phyloP scores from a whole-genome alignment of 2,329 filamentous ascomycete species.

The Penicillium sp. region DNA sequence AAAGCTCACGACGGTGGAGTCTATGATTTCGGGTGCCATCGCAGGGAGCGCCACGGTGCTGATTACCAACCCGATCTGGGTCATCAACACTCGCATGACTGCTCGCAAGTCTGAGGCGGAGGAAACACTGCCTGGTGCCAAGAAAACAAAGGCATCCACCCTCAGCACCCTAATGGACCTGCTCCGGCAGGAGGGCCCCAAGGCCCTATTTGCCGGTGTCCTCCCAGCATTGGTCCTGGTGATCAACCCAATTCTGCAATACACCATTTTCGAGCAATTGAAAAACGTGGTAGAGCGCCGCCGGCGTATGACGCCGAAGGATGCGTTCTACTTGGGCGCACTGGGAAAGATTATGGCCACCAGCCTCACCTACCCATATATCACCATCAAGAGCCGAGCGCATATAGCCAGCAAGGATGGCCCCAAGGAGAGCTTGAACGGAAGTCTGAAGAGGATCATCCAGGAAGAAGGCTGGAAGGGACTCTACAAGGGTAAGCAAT shows the following conservation, averaged over 20 bases:
- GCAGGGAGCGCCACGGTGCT: constrained; percentile 92
- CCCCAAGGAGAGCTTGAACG: constrained; percentile 76
- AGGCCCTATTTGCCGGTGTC: constrained; percentile 86
- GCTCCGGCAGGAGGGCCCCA: constrained; percentile 76
- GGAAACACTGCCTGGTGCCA: constrained; percentile 39
- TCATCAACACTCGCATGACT: constrained; percentile 97
- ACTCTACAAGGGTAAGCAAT: constrained; percentile 79
- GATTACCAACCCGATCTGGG: constrained; percentile 98
- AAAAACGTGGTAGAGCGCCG: constrained; percentile 84
- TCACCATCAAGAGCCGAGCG: constrained; percentile 97
- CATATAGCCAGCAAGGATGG: constrained; percentile 78
- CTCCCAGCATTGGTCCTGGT: constrained; percentile 89
- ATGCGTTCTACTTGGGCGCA: constrained; percentile 88
- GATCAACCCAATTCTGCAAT: constrained; percentile 97
- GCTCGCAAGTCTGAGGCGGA: constrained; percentile 66
- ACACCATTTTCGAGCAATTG: constrained; percentile 97
- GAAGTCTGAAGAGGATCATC: constrained; percentile 74
- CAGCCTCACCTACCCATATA: constrained; percentile 93
- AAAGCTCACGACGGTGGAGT: constrained; percentile 86
- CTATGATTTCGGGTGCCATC: constrained; percentile 91
- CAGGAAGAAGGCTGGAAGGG: constrained; percentile 87
- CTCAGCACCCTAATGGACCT: constrained; percentile 77
- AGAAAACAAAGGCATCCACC: constrained; percentile 64
- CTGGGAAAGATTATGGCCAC: constrained; percentile 94
- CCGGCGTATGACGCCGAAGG: constrained; percentile 72